Conservation (phyloP, 495 filamentous ascomycete species). For the Aspergillus nidulans region DNA sequence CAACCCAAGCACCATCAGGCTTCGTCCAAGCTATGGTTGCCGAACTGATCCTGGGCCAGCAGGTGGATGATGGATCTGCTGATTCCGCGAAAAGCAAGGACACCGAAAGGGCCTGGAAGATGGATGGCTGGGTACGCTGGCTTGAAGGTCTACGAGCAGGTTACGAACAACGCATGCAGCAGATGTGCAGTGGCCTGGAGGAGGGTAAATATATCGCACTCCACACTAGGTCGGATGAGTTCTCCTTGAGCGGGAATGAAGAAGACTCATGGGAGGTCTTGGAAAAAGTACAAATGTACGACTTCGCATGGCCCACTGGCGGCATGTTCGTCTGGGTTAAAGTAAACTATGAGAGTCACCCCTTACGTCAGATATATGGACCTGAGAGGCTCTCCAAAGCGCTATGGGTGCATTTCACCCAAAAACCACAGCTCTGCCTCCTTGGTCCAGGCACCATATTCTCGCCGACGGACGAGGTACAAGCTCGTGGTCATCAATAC, state of each 20-base stretch:
- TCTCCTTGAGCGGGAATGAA: slow-evolving; percentile 28
- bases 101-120: slow-evolving; percentile 61
- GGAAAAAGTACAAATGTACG: slow-evolving; percentile 62
- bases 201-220: slow-evolving; percentile 53
- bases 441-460: slow-evolving; percentile 69
- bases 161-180: slow-evolving; percentile 78
- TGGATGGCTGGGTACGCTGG: slow-evolving; percentile 86
- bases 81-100: slow-evolving; percentile 19
- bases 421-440: slow-evolving; percentile 61
- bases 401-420: slow-evolving; percentile 70
- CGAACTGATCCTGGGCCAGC: slow-evolving; percentile 68
- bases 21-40: slow-evolving; percentile 83
- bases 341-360: slow-evolving; percentile 64
- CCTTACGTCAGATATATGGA: slow-evolving; percentile 50
- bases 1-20: slow-evolving; percentile 79
- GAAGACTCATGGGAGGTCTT: slow-evolving; percentile 63
- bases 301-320: slow-evolving; percentile 74
- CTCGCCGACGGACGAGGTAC: slow-evolving; percentile 49
- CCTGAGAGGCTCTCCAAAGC: slow-evolving; percentile 48
- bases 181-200: slow-evolving; percentile 68
- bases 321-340: slow-evolving; percentile 92
- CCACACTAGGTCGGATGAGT: slow-evolving; percentile 29
- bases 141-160: slow-evolving; percentile 71
- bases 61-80: slow-evolving; percentile 29
- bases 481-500: slow-evolving; percentile 56